Conservation (phyloP, 768 basidiomycete genomes). For the Kockovaella imperatae region DNA sequence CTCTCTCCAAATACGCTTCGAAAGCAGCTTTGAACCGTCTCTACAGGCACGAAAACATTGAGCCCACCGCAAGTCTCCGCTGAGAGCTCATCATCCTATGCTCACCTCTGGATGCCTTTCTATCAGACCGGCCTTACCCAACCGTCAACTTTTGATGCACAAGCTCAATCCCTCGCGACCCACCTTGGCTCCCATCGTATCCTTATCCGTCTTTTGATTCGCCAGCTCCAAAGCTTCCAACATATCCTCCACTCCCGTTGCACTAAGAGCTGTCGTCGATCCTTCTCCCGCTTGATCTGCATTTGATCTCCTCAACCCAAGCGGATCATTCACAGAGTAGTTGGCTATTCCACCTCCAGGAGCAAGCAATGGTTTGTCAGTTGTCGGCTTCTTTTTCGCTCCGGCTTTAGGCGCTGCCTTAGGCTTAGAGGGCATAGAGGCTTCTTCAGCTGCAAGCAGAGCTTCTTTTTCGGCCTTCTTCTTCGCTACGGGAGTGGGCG, state of each 20-base stretch:
- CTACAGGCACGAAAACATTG: slow-evolving; percentile 46
- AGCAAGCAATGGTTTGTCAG: slow-evolving; percentile 43
- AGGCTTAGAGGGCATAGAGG: slow-evolving; percentile 51
- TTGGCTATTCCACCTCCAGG: slow-evolving; percentile 53
- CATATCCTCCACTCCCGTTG: slow-evolving; percentile 84
- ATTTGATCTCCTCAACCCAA: slow-evolving; percentile 25
- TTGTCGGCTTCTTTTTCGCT: slow-evolving; percentile 50
- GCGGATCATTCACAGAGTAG: slow-evolving; percentile 36
- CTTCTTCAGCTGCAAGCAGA: slow-evolving; percentile 82
- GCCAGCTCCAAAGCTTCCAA: slow-evolving; percentile 81
- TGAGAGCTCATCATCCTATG: background rate
- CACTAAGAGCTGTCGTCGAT: slow-evolving; percentile 62
- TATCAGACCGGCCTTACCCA: slow-evolving; percentile 60
- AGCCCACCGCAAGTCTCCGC: background rate
- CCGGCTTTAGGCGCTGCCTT: slow-evolving; percentile 55
- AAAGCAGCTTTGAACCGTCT: slow-evolving; percentile 89
- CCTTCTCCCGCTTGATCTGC: slow-evolving; percentile 32
- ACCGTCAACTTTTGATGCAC: background rate
- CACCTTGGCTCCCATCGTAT: slow-evolving; percentile 68
- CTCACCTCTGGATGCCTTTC: slow-evolving; percentile 87
- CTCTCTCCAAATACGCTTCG: slow-evolving; percentile 79
- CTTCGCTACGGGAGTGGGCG: slow-evolving; percentile 27
- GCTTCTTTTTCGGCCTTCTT: slow-evolving; percentile 80
- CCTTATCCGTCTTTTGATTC: slow-evolving; percentile 87
- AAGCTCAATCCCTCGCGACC: background rate